phyloP scores from a whole-genome alignment of 805 yeast species.

The Saccharomycopsis schoenii region DNA sequence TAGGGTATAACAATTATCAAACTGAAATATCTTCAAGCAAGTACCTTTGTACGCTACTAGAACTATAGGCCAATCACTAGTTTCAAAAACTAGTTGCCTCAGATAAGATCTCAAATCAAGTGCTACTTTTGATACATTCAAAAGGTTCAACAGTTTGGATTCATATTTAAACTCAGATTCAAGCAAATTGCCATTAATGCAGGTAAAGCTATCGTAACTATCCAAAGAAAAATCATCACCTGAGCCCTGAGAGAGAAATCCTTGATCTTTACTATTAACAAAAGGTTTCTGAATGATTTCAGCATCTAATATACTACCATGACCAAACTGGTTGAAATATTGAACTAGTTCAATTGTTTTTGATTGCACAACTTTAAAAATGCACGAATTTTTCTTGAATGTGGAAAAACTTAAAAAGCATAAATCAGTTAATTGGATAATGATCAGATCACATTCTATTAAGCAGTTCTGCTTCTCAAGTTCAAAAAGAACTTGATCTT shows the following conservation, averaged over 20 bases:
- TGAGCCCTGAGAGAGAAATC: background rate
- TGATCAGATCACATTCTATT: background rate
- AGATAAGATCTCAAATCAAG: background rate
- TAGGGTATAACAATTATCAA: background rate
- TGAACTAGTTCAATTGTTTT: constrained; percentile 1
- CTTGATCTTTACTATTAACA: background rate
- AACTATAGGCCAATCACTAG: background rate
- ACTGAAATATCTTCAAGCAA: background rate
- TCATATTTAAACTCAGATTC: background rate
- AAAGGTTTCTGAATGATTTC: background rate
- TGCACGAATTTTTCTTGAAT: background rate
- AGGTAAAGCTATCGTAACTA: background rate
- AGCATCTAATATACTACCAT: constrained; percentile 7
- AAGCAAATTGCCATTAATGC: background rate
- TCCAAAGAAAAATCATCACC: background rate
- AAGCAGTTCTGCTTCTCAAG: background rate
- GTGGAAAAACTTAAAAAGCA: background rate
- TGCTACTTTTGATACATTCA: background rate
- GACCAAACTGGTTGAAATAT: constrained; percentile 2
- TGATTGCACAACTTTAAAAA: background rate
- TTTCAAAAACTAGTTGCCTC: background rate
- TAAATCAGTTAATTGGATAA: background rate
- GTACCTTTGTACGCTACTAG: background rate
- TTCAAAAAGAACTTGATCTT: background rate
- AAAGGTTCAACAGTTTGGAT: background rate